Evolutionary conservation across 2,329 filamentous ascomycete species (phyloP).

Genomic region (Arthrobotrys megalospora): DNA sequence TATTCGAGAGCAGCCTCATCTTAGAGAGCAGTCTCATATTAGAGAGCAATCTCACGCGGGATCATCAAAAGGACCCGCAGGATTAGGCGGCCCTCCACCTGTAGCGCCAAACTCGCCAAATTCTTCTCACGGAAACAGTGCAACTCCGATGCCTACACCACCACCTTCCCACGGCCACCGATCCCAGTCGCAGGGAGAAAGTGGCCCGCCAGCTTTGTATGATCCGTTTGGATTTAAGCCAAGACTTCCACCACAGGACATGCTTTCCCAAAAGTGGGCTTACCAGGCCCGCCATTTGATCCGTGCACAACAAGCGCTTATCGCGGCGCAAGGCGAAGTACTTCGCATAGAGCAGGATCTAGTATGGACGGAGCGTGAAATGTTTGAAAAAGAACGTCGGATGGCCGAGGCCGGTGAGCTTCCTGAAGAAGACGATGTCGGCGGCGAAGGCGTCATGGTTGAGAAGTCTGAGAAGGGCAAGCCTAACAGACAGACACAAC

Average conservation of each 20-base stretch:
- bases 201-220: slow-evolving; percentile 52
- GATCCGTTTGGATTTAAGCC: slow-evolving; percentile 59
- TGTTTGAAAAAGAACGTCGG: slow-evolving; percentile 59
- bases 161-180: slow-evolving; percentile 58
- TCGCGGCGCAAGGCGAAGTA: slow-evolving; percentile 57
- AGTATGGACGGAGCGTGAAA: slow-evolving; percentile 60
- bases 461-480: slow-evolving; percentile 58
- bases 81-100: slow-evolving; percentile 15
- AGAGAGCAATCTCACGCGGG: slow-evolving; percentile 29
- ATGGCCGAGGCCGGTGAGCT: slow-evolving; percentile 48
- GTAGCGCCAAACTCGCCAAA: slow-evolving; percentile 55
- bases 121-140: slow-evolving; percentile 59
- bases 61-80: slow-evolving; percentile 33
- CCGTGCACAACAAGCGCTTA: slow-evolving; percentile 53
- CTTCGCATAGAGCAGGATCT: slow-evolving; percentile 60
- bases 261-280: slow-evolving; percentile 58
- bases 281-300: slow-evolving; percentile 60
- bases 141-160: slow-evolving; percentile 59
- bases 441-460: slow-evolving; percentile 54
- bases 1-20: background rate
- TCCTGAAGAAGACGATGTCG: slow-evolving; percentile 53
- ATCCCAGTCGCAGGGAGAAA: slow-evolving; percentile 53
- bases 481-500: slow-evolving; percentile 52
- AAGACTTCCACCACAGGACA: slow-evolving; percentile 53
- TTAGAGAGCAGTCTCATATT: background rate